Evolutionary conservation across 345 rosid species (phyloP).

Genomic region (Bruguiera parviflora): DNA sequence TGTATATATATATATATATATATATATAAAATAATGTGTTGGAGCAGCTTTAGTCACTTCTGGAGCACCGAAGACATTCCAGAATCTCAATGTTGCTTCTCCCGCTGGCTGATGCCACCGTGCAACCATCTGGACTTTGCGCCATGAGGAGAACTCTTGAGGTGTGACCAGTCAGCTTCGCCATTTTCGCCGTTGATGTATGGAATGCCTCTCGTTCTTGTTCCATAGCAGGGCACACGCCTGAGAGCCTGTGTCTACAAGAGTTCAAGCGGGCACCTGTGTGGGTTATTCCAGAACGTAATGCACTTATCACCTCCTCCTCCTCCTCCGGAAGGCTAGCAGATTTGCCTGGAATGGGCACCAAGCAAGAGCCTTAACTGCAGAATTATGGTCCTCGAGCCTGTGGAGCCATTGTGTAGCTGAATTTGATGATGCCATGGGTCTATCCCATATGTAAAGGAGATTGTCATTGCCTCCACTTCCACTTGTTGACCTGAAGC

Average conservation of each 20-base stretch:
- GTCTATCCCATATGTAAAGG: constrained; percentile 21
- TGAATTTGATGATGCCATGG: constrained; percentile 36
- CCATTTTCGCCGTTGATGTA: constrained; percentile 46
- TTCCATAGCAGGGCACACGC: constrained; percentile 44
- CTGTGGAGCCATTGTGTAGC: constrained; percentile 44
- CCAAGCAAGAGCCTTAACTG: constrained; percentile 49
- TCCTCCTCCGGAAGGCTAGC: constrained; percentile 42
- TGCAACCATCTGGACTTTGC: constrained; percentile 63
- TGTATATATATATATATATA: too few species aligned
- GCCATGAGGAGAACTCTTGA: constrained; percentile 44
- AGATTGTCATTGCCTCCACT: constrained; percentile 27
- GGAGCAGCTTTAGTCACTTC: constrained; percentile 47
- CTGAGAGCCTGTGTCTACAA: constrained; percentile 37
- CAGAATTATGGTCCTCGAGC: constrained; percentile 44
- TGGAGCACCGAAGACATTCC: constrained; percentile 60
- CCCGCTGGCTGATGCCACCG: constrained; percentile 67
- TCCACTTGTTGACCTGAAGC: constrained; percentile 23
- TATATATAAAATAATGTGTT: too few species aligned
- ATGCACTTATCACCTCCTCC: constrained; percentile 38
- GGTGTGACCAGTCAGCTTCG: constrained; percentile 39
- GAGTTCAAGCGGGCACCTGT: constrained; percentile 48
- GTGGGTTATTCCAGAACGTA: constrained; percentile 44
- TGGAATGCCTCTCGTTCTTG: constrained; percentile 43
- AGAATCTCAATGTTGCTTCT: constrained; percentile 53
- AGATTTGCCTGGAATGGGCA: constrained; percentile 47